phyloP scores from a whole-genome alignment of 73 alveolate species.

The Tetrahymena borealis region DNA sequence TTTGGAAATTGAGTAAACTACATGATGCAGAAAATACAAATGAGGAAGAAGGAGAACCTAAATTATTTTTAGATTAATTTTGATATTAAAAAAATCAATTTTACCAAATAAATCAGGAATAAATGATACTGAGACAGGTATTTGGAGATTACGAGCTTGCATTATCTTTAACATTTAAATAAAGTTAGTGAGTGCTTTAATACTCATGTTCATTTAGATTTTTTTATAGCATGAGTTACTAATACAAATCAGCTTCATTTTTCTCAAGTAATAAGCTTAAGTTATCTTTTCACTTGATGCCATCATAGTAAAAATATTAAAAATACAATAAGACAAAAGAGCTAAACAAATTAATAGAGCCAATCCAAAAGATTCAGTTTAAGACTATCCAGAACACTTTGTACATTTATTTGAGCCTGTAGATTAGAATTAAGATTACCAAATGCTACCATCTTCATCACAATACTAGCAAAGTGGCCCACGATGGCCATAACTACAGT shows the following conservation, averaged over 20 bases:
- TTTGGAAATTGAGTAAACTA: background rate
- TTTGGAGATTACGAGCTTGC: background rate
- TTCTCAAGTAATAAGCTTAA: background rate
- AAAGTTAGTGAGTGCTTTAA: background rate
- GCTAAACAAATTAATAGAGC: background rate
- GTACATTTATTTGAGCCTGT: background rate
- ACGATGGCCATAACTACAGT: background rate
- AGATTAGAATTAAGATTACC: background rate
- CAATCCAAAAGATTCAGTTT: background rate
- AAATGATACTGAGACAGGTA: background rate
- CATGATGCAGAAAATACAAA: background rate
- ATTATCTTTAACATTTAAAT: background rate
- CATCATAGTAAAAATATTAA: background rate
- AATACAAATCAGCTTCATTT: background rate
- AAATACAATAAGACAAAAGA: background rate
- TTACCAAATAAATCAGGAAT: background rate
- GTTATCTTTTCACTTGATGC: background rate
- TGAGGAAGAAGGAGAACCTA: background rate
- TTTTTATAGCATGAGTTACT: background rate
- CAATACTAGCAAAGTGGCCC: background rate
- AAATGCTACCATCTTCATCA: background rate
- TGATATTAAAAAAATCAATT: background rate
- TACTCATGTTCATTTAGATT: background rate
- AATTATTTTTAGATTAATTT: background rate
- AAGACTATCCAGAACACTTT: background rate